Conservation (phyloP, 495 filamentous ascomycete genomes). For the Penicillium fimorum region DNA sequence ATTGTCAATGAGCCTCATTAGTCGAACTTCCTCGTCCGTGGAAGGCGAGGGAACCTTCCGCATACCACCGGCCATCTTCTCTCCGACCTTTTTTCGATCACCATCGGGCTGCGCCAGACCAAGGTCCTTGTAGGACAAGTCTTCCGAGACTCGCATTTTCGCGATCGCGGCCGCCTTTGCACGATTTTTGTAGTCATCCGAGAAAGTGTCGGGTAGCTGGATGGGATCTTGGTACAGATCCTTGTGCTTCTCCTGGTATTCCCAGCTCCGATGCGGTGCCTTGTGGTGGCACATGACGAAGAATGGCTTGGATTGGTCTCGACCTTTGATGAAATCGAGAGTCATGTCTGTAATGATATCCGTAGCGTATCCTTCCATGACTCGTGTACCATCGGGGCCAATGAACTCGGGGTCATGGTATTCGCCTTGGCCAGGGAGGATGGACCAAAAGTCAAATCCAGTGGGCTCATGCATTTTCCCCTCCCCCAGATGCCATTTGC, state of each 20-base stretch:
- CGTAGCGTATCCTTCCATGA: slow-evolving; percentile 39
- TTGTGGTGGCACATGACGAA: slow-evolving; percentile 52
- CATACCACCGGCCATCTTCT: slow-evolving; percentile 26
- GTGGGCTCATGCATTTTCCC: slow-evolving; percentile 38
- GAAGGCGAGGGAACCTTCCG: slow-evolving; percentile 36
- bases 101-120: slow-evolving; percentile 45
- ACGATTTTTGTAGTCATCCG: slow-evolving; percentile 46
- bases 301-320: slow-evolving; percentile 36
- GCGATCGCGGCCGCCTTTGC: slow-evolving; percentile 39
- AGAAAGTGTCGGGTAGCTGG: slow-evolving; percentile 41
- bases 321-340: slow-evolving; percentile 34
- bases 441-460: slow-evolving; percentile 44
- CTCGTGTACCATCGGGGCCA: slow-evolving; percentile 18
- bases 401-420: slow-evolving; percentile 44
- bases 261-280: slow-evolving; percentile 46
- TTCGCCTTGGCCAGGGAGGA: slow-evolving; percentile 42
- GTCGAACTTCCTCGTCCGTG: neutral
- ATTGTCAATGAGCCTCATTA: slow-evolving; percentile 37
- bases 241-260: slow-evolving; percentile 40
- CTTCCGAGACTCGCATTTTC: slow-evolving; percentile 43
- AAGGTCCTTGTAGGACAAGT: slow-evolving; percentile 43
- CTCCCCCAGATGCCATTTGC: slow-evolving; percentile 48
- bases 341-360: slow-evolving; percentile 46
- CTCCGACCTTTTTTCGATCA: slow-evolving; percentile 26
- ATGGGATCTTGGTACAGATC: slow-evolving; percentile 39